A percentile compares a stretch with the other conserved stretches of the same genome.
phyloP scores from a whole-genome alignment of 1,284 basidiomycete species.

The Leccinum proliferum region DNA sequence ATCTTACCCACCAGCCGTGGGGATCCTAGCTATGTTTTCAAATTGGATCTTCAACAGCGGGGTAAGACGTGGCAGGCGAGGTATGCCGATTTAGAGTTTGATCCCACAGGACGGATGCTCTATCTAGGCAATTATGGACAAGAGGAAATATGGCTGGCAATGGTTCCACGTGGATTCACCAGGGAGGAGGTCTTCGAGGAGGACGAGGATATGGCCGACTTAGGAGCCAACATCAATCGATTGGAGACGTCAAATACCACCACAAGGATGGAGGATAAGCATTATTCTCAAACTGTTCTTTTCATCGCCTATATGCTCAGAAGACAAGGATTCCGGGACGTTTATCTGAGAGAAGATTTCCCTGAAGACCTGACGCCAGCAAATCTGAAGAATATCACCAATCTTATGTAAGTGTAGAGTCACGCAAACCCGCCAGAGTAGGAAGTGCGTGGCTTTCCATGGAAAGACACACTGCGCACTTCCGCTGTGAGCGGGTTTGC shows the following conservation, averaged over 20 bases:
- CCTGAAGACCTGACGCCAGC: neutral
- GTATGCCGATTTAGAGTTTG: conserved; percentile 1
- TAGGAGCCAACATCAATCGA: neutral
- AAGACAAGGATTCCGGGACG: neutral
- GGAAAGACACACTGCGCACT: too few relatives aligned
- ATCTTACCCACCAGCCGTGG: neutral
- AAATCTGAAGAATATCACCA: neutral
- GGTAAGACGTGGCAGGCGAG: conserved; percentile 1
- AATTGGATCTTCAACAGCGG: neutral
- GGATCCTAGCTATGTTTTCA: conserved; percentile 3
- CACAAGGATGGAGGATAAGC: neutral
- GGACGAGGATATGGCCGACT: neutral
- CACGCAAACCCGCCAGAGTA: too few relatives aligned
- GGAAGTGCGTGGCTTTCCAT: too few relatives aligned
- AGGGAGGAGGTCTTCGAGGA: neutral
- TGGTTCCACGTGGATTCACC: neutral
- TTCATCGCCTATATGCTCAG: neutral
- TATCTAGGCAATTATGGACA: neutral
- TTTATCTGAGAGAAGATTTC: neutral
- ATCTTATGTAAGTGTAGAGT: neutral
- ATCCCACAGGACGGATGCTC: conserved; percentile 1
- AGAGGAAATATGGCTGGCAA: conserved; percentile 5
- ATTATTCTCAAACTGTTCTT: neutral
- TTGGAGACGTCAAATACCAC: neutral
- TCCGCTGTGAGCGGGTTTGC: neutral